Conservation (phyloP, 768 basidiomycete species). For the Boletus pseudo-olivaceus region DNA sequence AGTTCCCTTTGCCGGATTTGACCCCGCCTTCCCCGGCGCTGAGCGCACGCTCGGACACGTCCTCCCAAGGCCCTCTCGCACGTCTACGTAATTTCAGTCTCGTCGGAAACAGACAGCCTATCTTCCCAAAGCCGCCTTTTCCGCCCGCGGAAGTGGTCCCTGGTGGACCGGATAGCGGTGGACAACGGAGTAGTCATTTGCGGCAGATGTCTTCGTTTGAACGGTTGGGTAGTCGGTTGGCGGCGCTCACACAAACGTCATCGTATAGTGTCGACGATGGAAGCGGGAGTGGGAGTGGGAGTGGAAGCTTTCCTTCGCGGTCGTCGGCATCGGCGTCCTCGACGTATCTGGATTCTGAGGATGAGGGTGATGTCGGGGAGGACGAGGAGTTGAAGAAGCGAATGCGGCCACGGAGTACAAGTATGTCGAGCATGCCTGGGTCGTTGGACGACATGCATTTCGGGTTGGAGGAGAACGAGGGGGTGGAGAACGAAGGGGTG, state of each 20-base stretch:
- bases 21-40: conserved; percentile 89
- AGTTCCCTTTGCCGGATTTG: conserved; percentile 75
- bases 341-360: conserved; percentile 50
- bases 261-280: conserved; percentile 27
- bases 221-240: conserved; percentile 57
- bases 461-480: conserved; percentile 51
- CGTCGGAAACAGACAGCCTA: conserved; percentile 46
- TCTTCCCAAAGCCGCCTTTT: conserved; percentile 25
- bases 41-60: conserved; percentile 88
- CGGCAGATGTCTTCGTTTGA: conserved; percentile 79
- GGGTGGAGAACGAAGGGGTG: conserved; percentile 32
- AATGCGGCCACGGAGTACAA: conserved; percentile 48
- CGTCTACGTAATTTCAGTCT: conserved; percentile 77
- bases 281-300: conserved; percentile 30
- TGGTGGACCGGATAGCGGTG: conserved; percentile 5
- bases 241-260: conserved; percentile 41
- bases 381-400: conserved; percentile 39
- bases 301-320: conserved; percentile 52
- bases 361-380: conserved; percentile 34
- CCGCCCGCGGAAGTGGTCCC: conserved; percentile 19
- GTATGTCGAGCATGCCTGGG: conserved; percentile 85
- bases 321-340: conserved; percentile 52
- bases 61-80: conserved; percentile 66
- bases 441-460: conserved; percentile 65
- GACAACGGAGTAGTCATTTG: conserved; percentile 42